Evolutionary conservation across 2,329 filamentous ascomycete species (phyloP), one percentile per base, ranked within the genome.

Genomic region (Bipolaris cookei): DNA sequence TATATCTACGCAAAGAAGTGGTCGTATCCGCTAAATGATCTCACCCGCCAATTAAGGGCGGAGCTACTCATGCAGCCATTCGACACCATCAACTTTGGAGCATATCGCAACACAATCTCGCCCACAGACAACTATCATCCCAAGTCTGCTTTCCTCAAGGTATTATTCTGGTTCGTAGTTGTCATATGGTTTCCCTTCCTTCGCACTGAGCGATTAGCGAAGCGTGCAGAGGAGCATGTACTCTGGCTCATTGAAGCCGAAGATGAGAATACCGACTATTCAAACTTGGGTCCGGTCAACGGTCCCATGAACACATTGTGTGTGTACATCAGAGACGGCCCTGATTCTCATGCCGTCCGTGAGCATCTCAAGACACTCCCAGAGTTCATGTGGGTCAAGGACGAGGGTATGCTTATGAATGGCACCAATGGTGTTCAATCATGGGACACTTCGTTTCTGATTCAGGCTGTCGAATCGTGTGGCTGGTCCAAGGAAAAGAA

Each of bases 391-490:
- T 99, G 95, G 93, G 83, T 99, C 47, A 97, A 96, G 62, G 77
- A 88, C 32, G 93, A 97, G 73, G 95, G 95, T 5, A 92, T 99
- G 91, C 83, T 98, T 45, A 89, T 89, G 77, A 97, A 97, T 68
- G 95, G 95, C 35, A 99, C 95, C 7, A 98, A 99, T 66, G 95
- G 95, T n/a, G 93, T 98, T 1, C 95, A 99, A 76, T 90, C 88
- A 63, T 99, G 95, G 95, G 95, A 99, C 73, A 99, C 95, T 0
- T 85, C 92, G 0, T 98, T 98, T 72, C 80, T 89, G 16, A 91
- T 97, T 32, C 92, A 97, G 75, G 89, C 91, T 0, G 86, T 91
- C 5, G 85, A 91, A 50, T 90, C 91, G 46, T 88, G 91, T 6
- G 92, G 90, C 0, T 84, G 97, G 23, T 88, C 90, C n/a, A 80